phyloP scores from a whole-genome alignment of 768 basidiomycete species.

The Neoboletus brunneissimus region DNA sequence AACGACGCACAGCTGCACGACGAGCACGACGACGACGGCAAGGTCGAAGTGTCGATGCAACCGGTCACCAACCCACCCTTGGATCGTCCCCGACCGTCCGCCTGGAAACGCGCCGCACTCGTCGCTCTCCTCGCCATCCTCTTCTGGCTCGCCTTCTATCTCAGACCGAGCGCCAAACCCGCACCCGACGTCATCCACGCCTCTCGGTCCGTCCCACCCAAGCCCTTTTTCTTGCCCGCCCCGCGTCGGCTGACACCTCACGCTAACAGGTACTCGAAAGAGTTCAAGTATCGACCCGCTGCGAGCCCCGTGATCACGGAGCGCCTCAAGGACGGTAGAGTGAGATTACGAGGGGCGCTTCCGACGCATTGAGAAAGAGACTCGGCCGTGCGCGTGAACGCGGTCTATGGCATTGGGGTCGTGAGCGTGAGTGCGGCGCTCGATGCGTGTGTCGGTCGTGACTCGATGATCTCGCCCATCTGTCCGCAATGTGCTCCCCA shows the following conservation, averaged over 20 bases:
- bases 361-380: conserved; percentile 25
- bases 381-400: no score
- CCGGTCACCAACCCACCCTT: conserved; percentile 26
- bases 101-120: conserved; percentile 47
- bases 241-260: no score
- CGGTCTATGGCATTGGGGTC: not conserved
- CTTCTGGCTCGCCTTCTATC: conserved; percentile 43
- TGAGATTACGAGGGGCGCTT: conserved; percentile 66
- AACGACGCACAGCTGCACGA: not conserved
- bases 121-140: conserved; percentile 40
- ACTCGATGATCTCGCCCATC: not conserved
- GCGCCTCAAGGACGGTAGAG: conserved; percentile 64
- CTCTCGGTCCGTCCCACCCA: conserved; percentile 46
- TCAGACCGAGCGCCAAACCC: conserved; percentile 23
- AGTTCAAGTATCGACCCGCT: conserved; percentile 79
- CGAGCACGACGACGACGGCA: not conserved
- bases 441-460: not conserved
- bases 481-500: not conserved
- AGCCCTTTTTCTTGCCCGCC: no score
- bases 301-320: conserved; percentile 84
- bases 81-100: conserved; percentile 38
- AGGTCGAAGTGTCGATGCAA: not conserved
- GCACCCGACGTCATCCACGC: conserved; percentile 57
- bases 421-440: not conserved
- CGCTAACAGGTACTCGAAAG: conserved; percentile 70